These are phyloP conservation scores for Fragaria ananassa DNA, from an alignment of 306 rosid species.

Conservation along the genomic window DNA sequence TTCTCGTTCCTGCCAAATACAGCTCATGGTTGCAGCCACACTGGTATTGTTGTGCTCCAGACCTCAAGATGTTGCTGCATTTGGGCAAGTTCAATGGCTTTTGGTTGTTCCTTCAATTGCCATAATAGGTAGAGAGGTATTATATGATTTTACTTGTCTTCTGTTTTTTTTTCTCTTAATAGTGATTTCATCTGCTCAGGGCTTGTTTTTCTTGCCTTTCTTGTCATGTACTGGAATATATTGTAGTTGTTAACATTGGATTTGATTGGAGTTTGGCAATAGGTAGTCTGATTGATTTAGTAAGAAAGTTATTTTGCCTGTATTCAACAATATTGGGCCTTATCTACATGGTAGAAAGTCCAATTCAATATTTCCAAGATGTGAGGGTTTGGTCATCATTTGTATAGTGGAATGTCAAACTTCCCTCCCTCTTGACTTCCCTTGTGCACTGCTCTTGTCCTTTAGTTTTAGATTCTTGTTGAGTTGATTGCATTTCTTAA, in stretches of 20 bases:
- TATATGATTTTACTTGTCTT: background rate
- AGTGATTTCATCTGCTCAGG: background rate
- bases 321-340: slow-evolving; percentile 6
- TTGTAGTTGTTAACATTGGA: background rate
- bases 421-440: background rate
- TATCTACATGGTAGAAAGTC: background rate
- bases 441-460: slow-evolving; percentile 6
- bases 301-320: background rate
- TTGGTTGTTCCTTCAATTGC: slow-evolving; percentile 77
- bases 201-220: background rate
- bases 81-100: slow-evolving; percentile 77
- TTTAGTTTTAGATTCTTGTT: slow-evolving; percentile 11
- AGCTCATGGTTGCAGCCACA: slow-evolving; percentile 99
- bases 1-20: slow-evolving; percentile 34
- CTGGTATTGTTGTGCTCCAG: slow-evolving; percentile 77
- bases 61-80: slow-evolving; percentile 56
- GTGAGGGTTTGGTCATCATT: background rate
- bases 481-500: slow-evolving; percentile 23
- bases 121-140: slow-evolving; percentile 97
- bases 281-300: background rate
- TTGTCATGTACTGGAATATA: background rate
- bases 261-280: background rate
- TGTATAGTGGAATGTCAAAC: background rate
- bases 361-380: slow-evolving; percentile 8
- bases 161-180: slow-evolving; percentile 1